These are phyloP conservation scores for Oehlia diaphana DNA, from an alignment of 192 early-diverging fungal genomes.

Conservation along the genomic window DNA sequence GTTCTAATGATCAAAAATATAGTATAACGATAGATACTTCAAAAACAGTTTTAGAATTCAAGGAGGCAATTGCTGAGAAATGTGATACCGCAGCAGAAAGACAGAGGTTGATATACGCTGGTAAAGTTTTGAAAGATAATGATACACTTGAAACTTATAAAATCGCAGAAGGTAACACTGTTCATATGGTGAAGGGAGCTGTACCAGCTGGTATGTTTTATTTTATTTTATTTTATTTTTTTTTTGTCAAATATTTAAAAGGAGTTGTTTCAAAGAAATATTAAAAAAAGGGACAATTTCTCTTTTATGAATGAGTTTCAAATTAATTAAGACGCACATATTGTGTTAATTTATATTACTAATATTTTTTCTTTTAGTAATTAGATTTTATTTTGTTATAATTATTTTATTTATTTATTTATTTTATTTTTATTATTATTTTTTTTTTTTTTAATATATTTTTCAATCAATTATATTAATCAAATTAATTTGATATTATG, in stretches of 20 bases:
- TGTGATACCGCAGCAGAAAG: constrained; percentile 63
- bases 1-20: constrained; percentile 72
- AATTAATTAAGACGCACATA: no score
- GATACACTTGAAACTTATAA: constrained; percentile 80
- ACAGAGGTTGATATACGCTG: constrained; percentile 92
- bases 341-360: no score
- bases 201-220: constrained; percentile 39
- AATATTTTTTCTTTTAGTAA: no score
- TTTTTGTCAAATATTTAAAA: no score
- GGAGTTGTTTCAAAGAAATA: not conserved
- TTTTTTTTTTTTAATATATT: no score
- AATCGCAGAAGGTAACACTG: constrained; percentile 80
- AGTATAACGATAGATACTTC: constrained; percentile 58
- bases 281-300: not conserved
- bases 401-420: no score
- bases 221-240: not conserved
- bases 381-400: no score
- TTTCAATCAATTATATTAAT: no score
- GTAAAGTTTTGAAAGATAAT: constrained; percentile 90
- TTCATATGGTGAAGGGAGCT: constrained; percentile 86
- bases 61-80: constrained; percentile 68
- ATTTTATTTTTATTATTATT: no score
- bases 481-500: not conserved
- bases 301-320: no score
- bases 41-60: constrained; percentile 72